phyloP scores from a whole-genome alignment of 1,139 yeast genomes.

The Zygosaccharomyces pseudobailii region DNA sequence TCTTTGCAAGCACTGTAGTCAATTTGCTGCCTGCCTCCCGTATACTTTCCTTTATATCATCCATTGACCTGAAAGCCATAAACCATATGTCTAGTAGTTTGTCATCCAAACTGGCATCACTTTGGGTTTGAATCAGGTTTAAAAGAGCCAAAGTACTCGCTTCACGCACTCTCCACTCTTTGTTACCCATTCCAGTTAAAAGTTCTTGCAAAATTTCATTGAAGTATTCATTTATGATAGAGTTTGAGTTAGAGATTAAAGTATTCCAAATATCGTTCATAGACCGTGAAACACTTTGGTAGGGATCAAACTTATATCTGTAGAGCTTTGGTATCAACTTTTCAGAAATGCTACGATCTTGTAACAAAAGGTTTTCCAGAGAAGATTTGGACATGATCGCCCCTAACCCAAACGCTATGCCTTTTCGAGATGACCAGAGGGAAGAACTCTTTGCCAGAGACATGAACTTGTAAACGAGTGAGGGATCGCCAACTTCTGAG shows the following conservation, averaged over 20 bases:
- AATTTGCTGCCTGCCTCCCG: conserved; percentile 72
- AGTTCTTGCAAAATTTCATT: conserved; percentile 60
- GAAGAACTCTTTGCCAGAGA: conserved; percentile 84
- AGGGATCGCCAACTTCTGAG: conserved; percentile 92
- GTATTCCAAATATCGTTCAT: conserved; percentile 90
- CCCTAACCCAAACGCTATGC: conserved; percentile 90
- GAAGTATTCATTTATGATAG: conserved; percentile 51
- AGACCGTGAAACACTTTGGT: conserved; percentile 63
- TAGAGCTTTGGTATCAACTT: conserved; percentile 75
- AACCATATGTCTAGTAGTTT: conserved; percentile 71
- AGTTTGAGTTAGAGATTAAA: conserved; percentile 57
- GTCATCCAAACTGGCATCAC: conserved; percentile 49
- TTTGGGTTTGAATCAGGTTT: conserved; percentile 62
- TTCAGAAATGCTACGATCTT: conserved; percentile 51
- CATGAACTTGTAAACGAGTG: conserved; percentile 91
- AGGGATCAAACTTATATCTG: conserved; percentile 84
- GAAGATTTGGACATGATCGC: conserved; percentile 76
- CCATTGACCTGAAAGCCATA: conserved; percentile 84
- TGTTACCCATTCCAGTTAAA: conserved; percentile 64
- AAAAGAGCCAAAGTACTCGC: conserved; percentile 75
- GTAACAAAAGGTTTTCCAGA: conserved; percentile 55
- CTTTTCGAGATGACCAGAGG: conserved; percentile 88
- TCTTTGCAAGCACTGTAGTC: conserved; percentile 61
- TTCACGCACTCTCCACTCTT: conserved; percentile 93
- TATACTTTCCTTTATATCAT: conserved; percentile 93